Evolutionary conservation across 2,329 filamentous ascomycete genomes (phyloP).

Genomic region (Colletotrichum spaethianum): DNA sequence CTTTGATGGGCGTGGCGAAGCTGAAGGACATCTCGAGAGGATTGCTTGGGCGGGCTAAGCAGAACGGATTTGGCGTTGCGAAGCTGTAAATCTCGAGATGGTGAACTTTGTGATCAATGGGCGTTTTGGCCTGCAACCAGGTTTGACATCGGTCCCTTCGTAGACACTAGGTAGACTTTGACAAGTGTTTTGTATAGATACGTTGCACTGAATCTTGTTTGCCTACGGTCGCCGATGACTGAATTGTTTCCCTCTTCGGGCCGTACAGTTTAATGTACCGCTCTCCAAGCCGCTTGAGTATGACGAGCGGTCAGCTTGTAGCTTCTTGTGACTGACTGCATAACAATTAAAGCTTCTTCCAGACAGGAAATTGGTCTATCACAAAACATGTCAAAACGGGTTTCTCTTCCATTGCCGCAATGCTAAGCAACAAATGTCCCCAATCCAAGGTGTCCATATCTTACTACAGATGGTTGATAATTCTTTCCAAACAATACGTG

Average conservation of each 20-base stretch:
- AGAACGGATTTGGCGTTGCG: conserved; percentile 31
- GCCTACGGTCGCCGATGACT: no score
- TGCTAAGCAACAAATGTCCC: background rate
- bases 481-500: conserved; percentile 57
- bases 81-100: conserved; percentile 10
- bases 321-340: background rate
- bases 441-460: background rate
- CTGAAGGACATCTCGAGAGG: conserved; percentile 33
- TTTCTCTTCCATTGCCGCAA: background rate
- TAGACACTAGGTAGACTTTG: background rate
- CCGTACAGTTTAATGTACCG: background rate
- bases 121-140: background rate
- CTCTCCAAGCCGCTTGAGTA: background rate
- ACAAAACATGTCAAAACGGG: background rate
- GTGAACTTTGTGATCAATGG: no score
- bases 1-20: conserved; percentile 31
- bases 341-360: background rate
- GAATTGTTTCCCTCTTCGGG: background rate
- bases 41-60: conserved; percentile 27
- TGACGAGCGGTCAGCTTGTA: background rate
- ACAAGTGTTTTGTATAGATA: background rate
- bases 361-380: background rate
- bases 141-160: background rate
- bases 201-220: no score
- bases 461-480: no score